Evolutionary conservation across 164 flowering plant genomes (phyloP).

Genomic region (Stephania yunnanensis): DNA sequence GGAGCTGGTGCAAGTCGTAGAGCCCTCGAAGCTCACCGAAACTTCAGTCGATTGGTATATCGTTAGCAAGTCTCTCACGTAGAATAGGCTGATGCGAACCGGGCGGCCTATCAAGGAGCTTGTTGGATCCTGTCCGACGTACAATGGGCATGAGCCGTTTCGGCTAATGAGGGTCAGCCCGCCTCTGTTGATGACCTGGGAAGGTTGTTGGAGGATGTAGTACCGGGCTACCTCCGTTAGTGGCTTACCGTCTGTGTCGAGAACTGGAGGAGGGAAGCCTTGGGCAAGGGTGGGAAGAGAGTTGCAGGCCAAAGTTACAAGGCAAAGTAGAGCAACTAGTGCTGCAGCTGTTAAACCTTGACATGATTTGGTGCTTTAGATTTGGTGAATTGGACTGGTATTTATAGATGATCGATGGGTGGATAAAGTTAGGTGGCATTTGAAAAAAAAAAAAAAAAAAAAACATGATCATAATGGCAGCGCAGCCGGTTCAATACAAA

Average conservation of each 20-base stretch:
- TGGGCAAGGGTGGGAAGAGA: background rate
- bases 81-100: conserved; percentile 19
- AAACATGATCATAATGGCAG: background rate
- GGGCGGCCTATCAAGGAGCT: conserved; percentile 11
- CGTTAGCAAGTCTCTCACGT: conserved; percentile 5
- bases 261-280: conserved; percentile 6
- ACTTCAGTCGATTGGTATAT: conserved; percentile 17
- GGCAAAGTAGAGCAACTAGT: background rate
- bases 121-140: conserved; percentile 20
- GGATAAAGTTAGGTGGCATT: too few species aligned
- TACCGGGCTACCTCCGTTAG: conserved; percentile 17
- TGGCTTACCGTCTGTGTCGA: conserved; percentile 23
- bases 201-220: conserved; percentile 13
- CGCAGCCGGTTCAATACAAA: background rate
- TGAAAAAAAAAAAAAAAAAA: too few species aligned
- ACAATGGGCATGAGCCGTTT: conserved; percentile 22
- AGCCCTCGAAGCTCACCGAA: conserved; percentile 9
- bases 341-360: background rate
- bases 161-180: conserved; percentile 17
- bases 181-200: background rate
- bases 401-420: background rate
- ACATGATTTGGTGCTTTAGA: background rate
- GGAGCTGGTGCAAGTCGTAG: conserved; percentile 15
- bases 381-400: background rate
- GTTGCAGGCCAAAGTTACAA: background rate